Evolutionary conservation across 2,329 filamentous ascomycete genomes (phyloP).

Genomic region (Thelonectria olida): DNA sequence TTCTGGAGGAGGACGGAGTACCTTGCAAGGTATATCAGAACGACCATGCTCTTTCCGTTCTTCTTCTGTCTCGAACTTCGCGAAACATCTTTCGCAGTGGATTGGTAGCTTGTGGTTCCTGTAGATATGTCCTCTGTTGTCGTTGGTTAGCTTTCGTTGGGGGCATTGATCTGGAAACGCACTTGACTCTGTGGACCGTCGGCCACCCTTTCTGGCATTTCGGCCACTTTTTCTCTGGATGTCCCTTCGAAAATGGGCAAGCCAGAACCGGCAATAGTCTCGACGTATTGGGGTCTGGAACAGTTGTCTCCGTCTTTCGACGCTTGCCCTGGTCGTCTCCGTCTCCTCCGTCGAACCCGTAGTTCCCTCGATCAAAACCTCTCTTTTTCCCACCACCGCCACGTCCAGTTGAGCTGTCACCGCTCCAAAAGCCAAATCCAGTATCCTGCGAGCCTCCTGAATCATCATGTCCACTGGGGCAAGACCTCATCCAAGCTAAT

Average conservation of each 20-base stretch:
- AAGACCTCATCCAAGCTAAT: conserved; percentile 13
- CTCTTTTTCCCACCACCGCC: conserved; percentile 14
- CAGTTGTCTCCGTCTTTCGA: conserved; percentile 15
- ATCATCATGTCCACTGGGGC: background rate
- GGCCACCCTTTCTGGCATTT: conserved; percentile 17
- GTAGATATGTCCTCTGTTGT: conserved; percentile 22
- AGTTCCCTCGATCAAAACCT: conserved; percentile 7
- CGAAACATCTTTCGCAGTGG: conserved; percentile 22
- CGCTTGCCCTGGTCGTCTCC: conserved; percentile 23
- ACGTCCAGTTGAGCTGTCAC: background rate
- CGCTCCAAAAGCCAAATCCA: background rate
- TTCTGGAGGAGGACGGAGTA: conserved; percentile 2
- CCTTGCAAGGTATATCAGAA: background rate
- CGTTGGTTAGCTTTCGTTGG: background rate
- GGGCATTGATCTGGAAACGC: too few species aligned
- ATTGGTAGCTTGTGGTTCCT: conserved; percentile 8
- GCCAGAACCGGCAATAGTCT: conserved; percentile 2
- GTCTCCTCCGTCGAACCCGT: conserved; percentile 3
- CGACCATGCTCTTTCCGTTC: conserved; percentile 10
- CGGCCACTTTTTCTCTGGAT: conserved; percentile 11
- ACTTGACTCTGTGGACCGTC: conserved; percentile 20
- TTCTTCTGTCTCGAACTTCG: conserved; percentile 5
- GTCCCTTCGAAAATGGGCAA: conserved; percentile 20
- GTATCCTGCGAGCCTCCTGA: background rate
- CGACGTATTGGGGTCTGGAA: background rate